phyloP scores from a whole-genome alignment of 768 basidiomycete species.

The Lyophyllum decastes region DNA sequence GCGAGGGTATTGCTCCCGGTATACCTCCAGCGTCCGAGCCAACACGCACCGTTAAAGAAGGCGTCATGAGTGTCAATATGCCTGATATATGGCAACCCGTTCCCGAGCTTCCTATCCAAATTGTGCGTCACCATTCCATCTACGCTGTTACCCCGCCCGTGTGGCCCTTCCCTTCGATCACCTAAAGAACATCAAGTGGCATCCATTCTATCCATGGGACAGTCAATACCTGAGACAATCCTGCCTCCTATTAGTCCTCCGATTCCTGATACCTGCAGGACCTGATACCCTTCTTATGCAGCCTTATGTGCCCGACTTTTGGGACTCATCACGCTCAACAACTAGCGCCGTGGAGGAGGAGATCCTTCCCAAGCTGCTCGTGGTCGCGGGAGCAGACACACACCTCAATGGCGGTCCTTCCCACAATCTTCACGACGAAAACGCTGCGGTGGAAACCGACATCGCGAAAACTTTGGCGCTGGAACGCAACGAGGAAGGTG shows the following conservation, averaged over 20 bases:
- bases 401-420: constrained; percentile 38
- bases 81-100: constrained; percentile 54
- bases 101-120: constrained; percentile 48
- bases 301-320: constrained; percentile 51
- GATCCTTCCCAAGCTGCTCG: constrained; percentile 41
- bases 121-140: constrained; percentile 47
- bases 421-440: constrained; percentile 33
- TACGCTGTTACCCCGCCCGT: constrained; percentile 10
- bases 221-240: background rate
- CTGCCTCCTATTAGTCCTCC: background rate
- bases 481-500: constrained; percentile 23
- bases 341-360: constrained; percentile 21
- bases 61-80: constrained; percentile 50
- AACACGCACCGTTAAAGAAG: constrained; percentile 22
- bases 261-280: background rate
- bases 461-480: constrained; percentile 13
- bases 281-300: constrained; percentile 17
- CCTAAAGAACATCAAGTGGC: background rate
- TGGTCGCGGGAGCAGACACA: constrained; percentile 41
- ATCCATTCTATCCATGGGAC: background rate
- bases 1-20: constrained; percentile 39
- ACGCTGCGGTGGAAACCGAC: constrained; percentile 15
- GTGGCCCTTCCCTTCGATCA: background rate
- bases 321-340: constrained; percentile 34
- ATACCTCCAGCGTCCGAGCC: constrained; percentile 39